Percentiles rank a stretch among this genome's conserved stretches.
phyloP scores from a whole-genome alignment of 169 alveolate genomes.

The Cryptosporidium xiaoi region DNA sequence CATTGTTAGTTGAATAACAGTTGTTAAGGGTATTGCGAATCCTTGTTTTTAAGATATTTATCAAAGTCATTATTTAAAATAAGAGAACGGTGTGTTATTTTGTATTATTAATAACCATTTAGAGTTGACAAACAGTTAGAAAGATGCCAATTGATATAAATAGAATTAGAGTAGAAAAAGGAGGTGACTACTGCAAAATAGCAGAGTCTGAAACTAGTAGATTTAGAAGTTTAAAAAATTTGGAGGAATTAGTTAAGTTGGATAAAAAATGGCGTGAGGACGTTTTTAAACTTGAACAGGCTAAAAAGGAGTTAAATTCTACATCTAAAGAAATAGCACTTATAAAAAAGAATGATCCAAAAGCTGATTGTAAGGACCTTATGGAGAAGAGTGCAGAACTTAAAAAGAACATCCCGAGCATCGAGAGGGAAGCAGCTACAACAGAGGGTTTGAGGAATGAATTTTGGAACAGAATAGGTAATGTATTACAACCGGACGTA shows the following conservation, averaged over 20 bases:
- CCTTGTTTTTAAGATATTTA: no score
- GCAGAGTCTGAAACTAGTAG: slow-evolving; percentile 81
- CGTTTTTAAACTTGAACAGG: slow-evolving; percentile 79
- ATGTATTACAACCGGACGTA: slow-evolving; percentile 91
- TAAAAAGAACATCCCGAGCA: slow-evolving; percentile 78
- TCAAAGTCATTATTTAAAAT: no score
- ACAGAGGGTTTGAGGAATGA: slow-evolving; percentile 69
- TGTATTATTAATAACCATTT: no score
- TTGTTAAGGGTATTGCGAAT: no score
- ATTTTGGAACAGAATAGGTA: slow-evolving; percentile 87
- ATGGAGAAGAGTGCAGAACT: slow-evolving; percentile 76
- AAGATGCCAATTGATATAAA: slow-evolving; percentile 78
- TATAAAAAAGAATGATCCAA: slow-evolving; percentile 83
- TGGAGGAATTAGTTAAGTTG: slow-evolving; percentile 82
- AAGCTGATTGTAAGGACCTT: slow-evolving; percentile 85
- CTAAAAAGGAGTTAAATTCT: slow-evolving; percentile 78
- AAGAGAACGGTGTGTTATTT: no score
- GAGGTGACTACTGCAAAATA: slow-evolving; percentile 86
- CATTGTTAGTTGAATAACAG: no score
- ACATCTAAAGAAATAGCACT: slow-evolving; percentile 82
- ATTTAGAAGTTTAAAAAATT: slow-evolving; percentile 80
- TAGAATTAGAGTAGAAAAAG: slow-evolving; percentile 79
- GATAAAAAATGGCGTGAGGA: slow-evolving; percentile 87
- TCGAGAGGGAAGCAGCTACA: slow-evolving; percentile 75
- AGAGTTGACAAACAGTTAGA: neutral